Evolutionary conservation across 1,139 yeast species (phyloP), one percentile per base, ranked within the genome.

Genomic region (Yamadazyma aaseri): DNA sequence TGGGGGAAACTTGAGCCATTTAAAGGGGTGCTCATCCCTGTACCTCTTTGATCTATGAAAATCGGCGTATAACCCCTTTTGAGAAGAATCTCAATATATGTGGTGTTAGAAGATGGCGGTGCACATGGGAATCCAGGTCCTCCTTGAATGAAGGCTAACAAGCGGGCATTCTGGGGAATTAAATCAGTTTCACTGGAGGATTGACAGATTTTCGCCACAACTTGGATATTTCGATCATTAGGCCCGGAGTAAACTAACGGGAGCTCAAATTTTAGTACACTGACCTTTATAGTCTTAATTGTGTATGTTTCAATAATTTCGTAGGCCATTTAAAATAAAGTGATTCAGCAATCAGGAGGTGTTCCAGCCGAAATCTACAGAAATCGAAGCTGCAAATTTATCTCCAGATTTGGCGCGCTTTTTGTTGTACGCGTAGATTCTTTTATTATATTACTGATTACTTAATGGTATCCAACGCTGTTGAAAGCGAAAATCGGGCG

Each of bases 1-100:
- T 33, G 31, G 4, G 40, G 34, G 25, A 73, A 45, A 1, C 63
- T 53, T 1, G 40, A 48, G 2, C 53, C 53, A 29, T 72, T 76
- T 15, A 76, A 47, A 0, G 77, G 69, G 1, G 71, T 57, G 32
- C 78, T 70, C 23, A 67, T 51, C 0, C 82, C 83, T 1, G 81
- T 76, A 6, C 82, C 83, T 47, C 83, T 57, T 50, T 77, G 83
- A 51, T 77, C 83, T 38, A 73, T 54, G 32, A 62, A 69, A 12
- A 76, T 53, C 9, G 77, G 65, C 35, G 66, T 71, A 44, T 66
- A 76, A 0, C 73, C 76, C 28, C 58, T 58, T 8, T 62, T 65
- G 5, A 74, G 40, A 17, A 75, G 53, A 8, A 58, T 56, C 20
- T 69, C 64, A 6, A 67, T 58, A 30, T 57, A 56, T 1, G 69